A percentile compares a stretch with the other conserved stretches of the same genome.
phyloP scores from a whole-genome alignment of 495 filamentous ascomycete genomes.

The Trichoderma gamsii region DNA sequence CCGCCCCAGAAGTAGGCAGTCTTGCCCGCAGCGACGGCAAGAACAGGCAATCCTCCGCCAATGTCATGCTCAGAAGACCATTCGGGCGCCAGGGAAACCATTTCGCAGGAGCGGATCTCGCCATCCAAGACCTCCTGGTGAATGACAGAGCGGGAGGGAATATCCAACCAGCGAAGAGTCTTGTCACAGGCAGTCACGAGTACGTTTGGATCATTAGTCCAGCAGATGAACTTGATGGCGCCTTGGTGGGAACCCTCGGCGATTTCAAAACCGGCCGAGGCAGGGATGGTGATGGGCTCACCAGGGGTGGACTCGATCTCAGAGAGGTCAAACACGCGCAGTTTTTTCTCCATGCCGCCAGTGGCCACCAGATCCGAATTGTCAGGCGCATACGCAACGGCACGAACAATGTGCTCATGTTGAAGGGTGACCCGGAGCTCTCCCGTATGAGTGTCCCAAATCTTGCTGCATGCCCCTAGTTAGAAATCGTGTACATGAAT shows the following conservation, averaged over 20 bases:
- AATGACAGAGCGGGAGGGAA: slow-evolving; percentile 64
- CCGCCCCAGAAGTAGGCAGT: slow-evolving; percentile 89
- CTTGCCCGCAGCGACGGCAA: slow-evolving; percentile 76
- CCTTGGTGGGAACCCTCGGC: slow-evolving; percentile 74
- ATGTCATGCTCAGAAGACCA: slow-evolving; percentile 40
- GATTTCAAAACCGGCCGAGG: slow-evolving; percentile 69
- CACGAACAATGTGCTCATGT: slow-evolving; percentile 90
- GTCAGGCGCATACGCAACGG: slow-evolving; percentile 81
- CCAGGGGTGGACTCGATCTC: slow-evolving; percentile 30
- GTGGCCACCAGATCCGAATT: slow-evolving; percentile 77
- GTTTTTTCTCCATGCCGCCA: slow-evolving; percentile 91
- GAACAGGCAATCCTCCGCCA: slow-evolving; percentile 47
- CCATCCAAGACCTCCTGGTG: slow-evolving; percentile 69
- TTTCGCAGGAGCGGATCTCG: slow-evolving; percentile 83
- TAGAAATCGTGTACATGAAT: slow-evolving; percentile 8
- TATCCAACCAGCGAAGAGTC: slow-evolving; percentile 89
- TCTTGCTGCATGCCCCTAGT: slow-evolving; percentile 52
- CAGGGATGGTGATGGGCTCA: slow-evolving; percentile 34
- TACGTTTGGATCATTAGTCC: slow-evolving; percentile 79
- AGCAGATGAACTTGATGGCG: slow-evolving; percentile 90
- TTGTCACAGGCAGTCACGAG: slow-evolving; percentile 89
- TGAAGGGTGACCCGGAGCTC: slow-evolving; percentile 83
- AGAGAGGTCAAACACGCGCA: slow-evolving; percentile 85
- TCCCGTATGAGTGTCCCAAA: slow-evolving; percentile 95
- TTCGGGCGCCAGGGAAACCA: slow-evolving; percentile 51